Base-by-base conservation (phyloP, 306 rosid genomes). In the Cicer judaicum region DNA sequence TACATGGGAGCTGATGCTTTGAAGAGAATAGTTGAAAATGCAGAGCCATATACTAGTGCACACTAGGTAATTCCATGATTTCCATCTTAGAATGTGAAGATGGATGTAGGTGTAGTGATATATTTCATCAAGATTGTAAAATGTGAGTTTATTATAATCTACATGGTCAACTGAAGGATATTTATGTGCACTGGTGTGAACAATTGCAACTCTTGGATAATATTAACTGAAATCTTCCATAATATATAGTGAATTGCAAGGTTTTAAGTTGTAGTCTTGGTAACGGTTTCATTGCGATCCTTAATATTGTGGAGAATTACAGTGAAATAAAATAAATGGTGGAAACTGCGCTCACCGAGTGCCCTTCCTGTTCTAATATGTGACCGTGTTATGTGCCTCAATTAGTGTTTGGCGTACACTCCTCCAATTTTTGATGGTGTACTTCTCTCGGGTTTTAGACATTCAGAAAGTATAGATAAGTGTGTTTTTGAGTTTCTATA, bases 21-120 rank as follows among this genome's bases (percentile, higher is more conserved):
- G 82, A 85, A 72, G 86, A 82, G 54, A 40, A n/a, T 79, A 62
- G 59, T 85, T 61, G 88, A 79, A 63, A 82, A 85, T 54, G 86
- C 88, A 67, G 82, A 85, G 80, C 84, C 85, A 34, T 81, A 75
- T 54, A 47, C 71, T 46, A 42, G 16, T 72, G 66, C 74, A 42
- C 4, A 60, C 24, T 68, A 78, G 73, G 70, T 76, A 47, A 42
- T 61, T 75, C 46, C 48, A 15, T 60, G 69, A 40, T 41, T 68
- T 74, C 44, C 24, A 16, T 49, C 49, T 4, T 48, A 15, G 64
- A 48, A 60, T 52, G 46, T 80, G 70, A 41, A 80, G 69, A 52
- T 57, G 48, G 64, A 68, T 60, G 60, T 40, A 43, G 46, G 60
- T 55, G 62, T 69, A 54, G 54, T 52, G 56, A 71, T 7, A 54